Conservation (phyloP, 345 rosid species). For the Lepidium africanum region DNA sequence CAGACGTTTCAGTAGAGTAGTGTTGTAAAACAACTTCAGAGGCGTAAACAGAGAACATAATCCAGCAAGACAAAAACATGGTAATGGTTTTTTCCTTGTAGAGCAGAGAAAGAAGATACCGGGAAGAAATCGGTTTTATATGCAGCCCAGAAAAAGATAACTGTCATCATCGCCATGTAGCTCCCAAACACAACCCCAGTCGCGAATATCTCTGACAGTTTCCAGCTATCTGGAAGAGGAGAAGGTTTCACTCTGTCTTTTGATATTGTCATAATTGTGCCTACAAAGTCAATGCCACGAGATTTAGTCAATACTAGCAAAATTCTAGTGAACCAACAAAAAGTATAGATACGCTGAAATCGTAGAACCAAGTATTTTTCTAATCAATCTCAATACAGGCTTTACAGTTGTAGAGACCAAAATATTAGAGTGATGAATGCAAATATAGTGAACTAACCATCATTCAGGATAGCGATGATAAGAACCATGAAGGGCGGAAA, state of each 20-base stretch:
- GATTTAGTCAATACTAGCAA: not conserved
- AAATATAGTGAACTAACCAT: conserved; percentile 48
- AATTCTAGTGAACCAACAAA: not conserved
- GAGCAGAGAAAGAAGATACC: conserved; percentile 32
- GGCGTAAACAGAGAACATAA: not conserved
- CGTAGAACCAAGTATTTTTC: not conserved
- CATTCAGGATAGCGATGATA: conserved; percentile 92
- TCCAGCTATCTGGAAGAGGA: conserved; percentile 99
- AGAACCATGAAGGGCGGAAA: conserved; percentile 99
- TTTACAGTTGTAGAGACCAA: not conserved
- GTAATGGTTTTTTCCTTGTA: not conserved
- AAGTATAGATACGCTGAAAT: not conserved
- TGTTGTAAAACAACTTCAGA: no score
- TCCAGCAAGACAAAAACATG: not conserved
- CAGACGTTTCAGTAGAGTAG: no score
- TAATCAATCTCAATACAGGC: not conserved
- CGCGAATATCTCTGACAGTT: conserved; percentile 84
- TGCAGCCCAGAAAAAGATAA: conserved; percentile 96
- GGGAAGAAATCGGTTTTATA: conserved; percentile 93
- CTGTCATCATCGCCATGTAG: conserved; percentile 98
- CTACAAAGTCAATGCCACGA: conserved; percentile 37
- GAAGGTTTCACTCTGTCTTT: conserved; percentile 99
- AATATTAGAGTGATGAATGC: not conserved
- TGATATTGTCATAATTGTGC: conserved; percentile 97
- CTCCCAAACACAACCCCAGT: conserved; percentile 90